Conservation (phyloP, 1,284 basidiomycete genomes). For the Ganoderma leucocontextum region DNA sequence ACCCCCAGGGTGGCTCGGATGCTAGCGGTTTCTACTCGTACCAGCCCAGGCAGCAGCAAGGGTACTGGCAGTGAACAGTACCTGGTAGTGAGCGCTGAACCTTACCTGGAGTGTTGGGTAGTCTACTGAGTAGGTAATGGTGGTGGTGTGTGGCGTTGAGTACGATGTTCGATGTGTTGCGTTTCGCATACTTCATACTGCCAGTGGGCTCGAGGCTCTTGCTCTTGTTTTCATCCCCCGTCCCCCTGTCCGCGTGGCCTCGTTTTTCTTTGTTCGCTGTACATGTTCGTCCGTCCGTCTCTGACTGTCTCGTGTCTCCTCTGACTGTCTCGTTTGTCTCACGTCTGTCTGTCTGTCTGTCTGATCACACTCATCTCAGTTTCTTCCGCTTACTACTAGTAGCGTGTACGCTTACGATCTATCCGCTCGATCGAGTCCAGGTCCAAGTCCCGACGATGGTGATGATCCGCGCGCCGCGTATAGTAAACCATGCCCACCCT, state of each 20-base stretch:
- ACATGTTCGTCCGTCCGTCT: conserved; percentile 2
- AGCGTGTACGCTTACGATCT: conserved; percentile 32
- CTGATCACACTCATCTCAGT: conserved; percentile 7
- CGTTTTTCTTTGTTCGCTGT: conserved; percentile 8
- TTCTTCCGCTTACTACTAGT: conserved; percentile 14
- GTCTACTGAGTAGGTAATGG: conserved; percentile 9
- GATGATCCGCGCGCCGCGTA: conserved; percentile 26
- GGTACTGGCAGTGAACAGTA: conserved; percentile 69
- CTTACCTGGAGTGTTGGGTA: not conserved
- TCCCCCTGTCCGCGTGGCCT: conserved; percentile 5
- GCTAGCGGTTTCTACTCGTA: conserved; percentile 69
- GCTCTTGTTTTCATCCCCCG: conserved; percentile 2
- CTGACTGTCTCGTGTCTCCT: conserved; percentile 11
- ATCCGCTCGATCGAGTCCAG: conserved; percentile 11
- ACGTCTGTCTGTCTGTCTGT: conserved; percentile 6
- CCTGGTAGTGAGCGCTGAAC: not conserved
- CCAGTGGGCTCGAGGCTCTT: conserved; percentile 9
- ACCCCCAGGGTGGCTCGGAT: conserved; percentile 69
- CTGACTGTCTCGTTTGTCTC: conserved; percentile 7
- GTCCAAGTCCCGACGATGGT: conserved; percentile 5
- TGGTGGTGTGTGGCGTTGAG: conserved; percentile 2
- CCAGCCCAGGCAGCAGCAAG: conserved; percentile 69
- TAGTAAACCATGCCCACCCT: not conserved
- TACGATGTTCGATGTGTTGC: conserved; percentile 5
- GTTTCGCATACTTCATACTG: not conserved